Base-by-base conservation (phyloP, 768 basidiomycete genomes). In the Collybia nuda region DNA sequence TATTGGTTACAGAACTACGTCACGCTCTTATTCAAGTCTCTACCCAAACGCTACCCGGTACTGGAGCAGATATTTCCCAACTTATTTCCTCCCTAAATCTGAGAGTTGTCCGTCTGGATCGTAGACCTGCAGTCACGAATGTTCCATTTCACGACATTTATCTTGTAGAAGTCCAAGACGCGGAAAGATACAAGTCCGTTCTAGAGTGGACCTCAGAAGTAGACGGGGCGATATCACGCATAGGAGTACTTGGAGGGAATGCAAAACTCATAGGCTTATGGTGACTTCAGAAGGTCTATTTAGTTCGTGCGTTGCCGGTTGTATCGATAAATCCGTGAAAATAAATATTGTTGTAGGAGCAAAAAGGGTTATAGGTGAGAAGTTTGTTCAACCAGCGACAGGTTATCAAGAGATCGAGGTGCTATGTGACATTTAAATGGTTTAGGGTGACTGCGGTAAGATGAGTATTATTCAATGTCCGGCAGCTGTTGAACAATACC, bases 71-170 rank as follows among this genome's bases (percentile, higher is more conserved):
- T 26, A 63, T 74, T 40, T 59, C 62, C 21, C 54, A 59, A 18
- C 55, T 67, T 40, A 58, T 78, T 17, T 56, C 57, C 22, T 52
- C 59, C 15, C 67, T 86, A 14, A 67, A 73, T 24, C 60, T 85
- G 42, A 57, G 64, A 14, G 65, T 80, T 18, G 63, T 67, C 14
- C 80, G 84, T 6, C 74, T 91, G 35, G 87, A 89, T 60, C 75
- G 88, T 24, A 76, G 87, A 46, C 88, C 89, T 1, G 76, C 78
- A 9, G 44, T 73, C 12, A 61, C 63, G 2, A 60, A 63, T 22
- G 53, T 58, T 17, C 80, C 78, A 3, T 87, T 88, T 58, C 70
- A 75, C 23, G 75, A 79, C 62, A 67, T 80, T 22, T 90, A 90
- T 60, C 83, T 90, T 51, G 62, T 86, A 9, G 89, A 90, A 65